Percentiles rank a stretch among this genome's conserved stretches.
Evolutionary conservation across 1,284 basidiomycete species (phyloP).

Genomic region (Chiua sp.): DNA sequence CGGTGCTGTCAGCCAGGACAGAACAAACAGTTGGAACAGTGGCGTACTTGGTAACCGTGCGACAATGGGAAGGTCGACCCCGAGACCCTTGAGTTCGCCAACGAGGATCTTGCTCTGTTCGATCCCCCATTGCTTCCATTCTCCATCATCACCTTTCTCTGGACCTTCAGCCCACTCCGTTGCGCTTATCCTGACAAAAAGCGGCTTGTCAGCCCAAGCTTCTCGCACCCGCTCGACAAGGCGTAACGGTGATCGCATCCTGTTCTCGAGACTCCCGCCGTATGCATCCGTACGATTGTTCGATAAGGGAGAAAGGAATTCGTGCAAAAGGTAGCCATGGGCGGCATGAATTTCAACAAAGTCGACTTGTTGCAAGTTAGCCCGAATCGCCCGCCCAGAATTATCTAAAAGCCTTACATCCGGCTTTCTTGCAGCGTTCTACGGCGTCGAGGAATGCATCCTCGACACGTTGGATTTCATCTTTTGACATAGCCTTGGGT

Average conservation of each 20-base stretch:
- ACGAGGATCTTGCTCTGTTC: conserved; percentile 73
- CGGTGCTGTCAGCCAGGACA: neutral
- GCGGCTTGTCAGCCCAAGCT: conserved; percentile 66
- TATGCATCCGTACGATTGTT: conserved; percentile 74
- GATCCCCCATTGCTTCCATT: conserved; percentile 76
- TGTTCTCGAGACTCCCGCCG: conserved; percentile 79
- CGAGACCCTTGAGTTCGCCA: conserved; percentile 61
- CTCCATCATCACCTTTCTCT: conserved; percentile 59
- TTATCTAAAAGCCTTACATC: conserved; percentile 52
- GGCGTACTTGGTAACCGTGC: conserved; percentile 69
- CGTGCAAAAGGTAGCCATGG: conserved; percentile 70
- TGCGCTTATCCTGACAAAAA: conserved; percentile 79
- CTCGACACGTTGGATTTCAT: conserved; percentile 65
- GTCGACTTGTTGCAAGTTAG: conserved; percentile 55
- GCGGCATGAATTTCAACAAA: conserved; percentile 82
- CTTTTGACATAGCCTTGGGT: conserved; percentile 57
- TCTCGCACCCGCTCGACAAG: conserved; percentile 57
- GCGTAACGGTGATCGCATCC: conserved; percentile 70
- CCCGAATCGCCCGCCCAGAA: neutral
- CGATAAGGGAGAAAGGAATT: conserved; percentile 73
- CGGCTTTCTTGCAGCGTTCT: conserved; percentile 62
- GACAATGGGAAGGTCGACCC: conserved; percentile 65
- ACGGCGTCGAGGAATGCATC: conserved; percentile 70
- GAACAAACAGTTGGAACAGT: neutral
- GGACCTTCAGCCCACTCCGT: conserved; percentile 80